Conservation (phyloP, 108 stramenopile species). For the Chaetoceros muelleri region DNA sequence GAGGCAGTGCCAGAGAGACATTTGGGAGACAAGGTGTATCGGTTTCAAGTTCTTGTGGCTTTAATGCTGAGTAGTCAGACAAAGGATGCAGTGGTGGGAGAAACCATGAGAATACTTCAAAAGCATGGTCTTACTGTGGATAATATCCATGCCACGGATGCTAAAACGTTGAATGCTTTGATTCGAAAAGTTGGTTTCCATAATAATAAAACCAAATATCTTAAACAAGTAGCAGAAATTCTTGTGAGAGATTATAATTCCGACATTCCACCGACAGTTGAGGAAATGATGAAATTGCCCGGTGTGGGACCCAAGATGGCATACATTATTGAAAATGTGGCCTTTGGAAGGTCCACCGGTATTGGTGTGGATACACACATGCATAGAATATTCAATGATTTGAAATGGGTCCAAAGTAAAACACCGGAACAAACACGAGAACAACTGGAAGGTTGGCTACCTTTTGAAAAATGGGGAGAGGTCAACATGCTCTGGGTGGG, state of each 20-base stretch:
- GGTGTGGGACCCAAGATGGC: constrained; percentile 93
- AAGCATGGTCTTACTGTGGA: constrained; percentile 49
- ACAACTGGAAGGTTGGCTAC: constrained; percentile 81
- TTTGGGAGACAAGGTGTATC: constrained; percentile 26
- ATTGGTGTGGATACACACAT: constrained; percentile 93
- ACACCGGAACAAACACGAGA: constrained; percentile 78
- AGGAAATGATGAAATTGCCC: constrained; percentile 58
- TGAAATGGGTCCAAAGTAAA: constrained; percentile 67
- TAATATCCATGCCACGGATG: constrained; percentile 39
- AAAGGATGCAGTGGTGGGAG: constrained; percentile 82
- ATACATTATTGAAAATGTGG: constrained; percentile 70
- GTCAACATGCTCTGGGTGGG: constrained; percentile 88
- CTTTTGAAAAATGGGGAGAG: constrained; percentile 54
- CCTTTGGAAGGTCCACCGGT: constrained; percentile 48
- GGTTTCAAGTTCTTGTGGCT: constrained; percentile 72
- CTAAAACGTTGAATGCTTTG: constrained; percentile 41
- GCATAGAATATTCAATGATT: constrained; percentile 83
- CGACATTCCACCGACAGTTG: constrained; percentile 69
- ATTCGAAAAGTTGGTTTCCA: constrained; percentile 83
- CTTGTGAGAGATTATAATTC: constrained; percentile 46
- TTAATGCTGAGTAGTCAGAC: constrained; percentile 87
- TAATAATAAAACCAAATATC: constrained; percentile 87
- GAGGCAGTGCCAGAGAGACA: constrained; percentile 47
- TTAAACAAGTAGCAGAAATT: constrained; percentile 56
- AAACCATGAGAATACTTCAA: constrained; percentile 61